These are phyloP conservation scores for Boletus semigastroideus DNA, from an alignment of 1,284 basidiomycete species.

Conservation along the genomic window DNA sequence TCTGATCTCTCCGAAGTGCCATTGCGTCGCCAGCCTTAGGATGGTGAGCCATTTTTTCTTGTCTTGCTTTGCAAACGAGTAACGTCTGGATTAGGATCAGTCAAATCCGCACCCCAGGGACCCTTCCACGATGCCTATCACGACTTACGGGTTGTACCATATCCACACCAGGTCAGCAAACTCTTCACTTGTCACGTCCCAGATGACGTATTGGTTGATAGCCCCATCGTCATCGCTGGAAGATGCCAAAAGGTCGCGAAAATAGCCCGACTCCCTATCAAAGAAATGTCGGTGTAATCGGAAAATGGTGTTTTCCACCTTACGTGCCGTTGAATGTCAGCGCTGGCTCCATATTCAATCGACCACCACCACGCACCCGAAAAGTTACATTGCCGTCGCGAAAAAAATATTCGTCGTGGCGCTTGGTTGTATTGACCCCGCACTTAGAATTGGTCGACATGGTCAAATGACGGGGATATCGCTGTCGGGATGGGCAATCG, in stretches of 20 bases:
- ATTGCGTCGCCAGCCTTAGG: slow-evolving; percentile 55
- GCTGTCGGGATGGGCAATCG: not conserved
- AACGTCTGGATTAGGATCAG: slow-evolving; percentile 8
- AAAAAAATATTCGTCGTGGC: slow-evolving; percentile 19
- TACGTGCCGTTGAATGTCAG: slow-evolving; percentile 22
- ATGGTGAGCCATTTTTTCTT: slow-evolving; percentile 59
- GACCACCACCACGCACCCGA: slow-evolving; percentile 11
- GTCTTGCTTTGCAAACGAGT: slow-evolving; percentile 19
- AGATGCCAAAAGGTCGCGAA: slow-evolving; percentile 36
- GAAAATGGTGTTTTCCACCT: slow-evolving; percentile 51
- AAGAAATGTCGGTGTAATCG: slow-evolving; percentile 66
- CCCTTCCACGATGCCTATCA: not conserved
- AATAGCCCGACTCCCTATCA: slow-evolving; percentile 57
- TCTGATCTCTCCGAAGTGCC: slow-evolving; percentile 62
- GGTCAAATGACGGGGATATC: not conserved
- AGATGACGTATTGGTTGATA: slow-evolving; percentile 34
- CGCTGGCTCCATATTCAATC: not conserved
- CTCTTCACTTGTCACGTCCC: slow-evolving; percentile 43
- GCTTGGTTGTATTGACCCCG: not conserved
- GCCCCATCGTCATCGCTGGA: slow-evolving; percentile 35
- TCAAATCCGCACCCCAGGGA: slow-evolving; percentile 1
- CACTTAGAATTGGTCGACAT: slow-evolving; percentile 5
- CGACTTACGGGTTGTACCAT: slow-evolving; percentile 63
- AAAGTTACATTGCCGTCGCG: slow-evolving; percentile 22
- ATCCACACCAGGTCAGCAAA: slow-evolving; percentile 67